These are phyloP conservation scores for Gaeumannomyces sp. DNA, from an alignment of 2,329 filamentous ascomycete species.

Conservation along the genomic window DNA sequence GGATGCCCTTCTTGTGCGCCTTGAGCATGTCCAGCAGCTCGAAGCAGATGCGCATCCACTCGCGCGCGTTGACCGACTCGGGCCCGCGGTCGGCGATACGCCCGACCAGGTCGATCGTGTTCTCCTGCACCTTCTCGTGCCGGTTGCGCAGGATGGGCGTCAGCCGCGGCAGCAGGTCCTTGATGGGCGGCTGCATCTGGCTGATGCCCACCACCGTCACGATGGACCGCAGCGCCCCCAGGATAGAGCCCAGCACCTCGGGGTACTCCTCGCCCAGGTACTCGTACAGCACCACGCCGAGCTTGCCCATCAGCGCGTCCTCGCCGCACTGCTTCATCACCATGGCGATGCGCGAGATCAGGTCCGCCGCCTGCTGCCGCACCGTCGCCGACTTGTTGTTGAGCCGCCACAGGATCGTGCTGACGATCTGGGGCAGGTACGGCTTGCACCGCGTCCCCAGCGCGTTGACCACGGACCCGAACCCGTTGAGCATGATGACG, in stretches of 20 bases:
- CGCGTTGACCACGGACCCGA: constrained; percentile 94
- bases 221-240: constrained; percentile 90
- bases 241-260: constrained; percentile 91
- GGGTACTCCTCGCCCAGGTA: constrained; percentile 98
- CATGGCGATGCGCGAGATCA: constrained; percentile 95
- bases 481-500: constrained; percentile 92
- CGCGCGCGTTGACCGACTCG: constrained; percentile 90
- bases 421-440: constrained; percentile 94
- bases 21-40: constrained; percentile 99
- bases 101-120: constrained; percentile 95
- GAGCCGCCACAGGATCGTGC: constrained; percentile 89
- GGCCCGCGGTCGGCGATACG: constrained; percentile 96
- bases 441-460: constrained; percentile 90
- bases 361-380: constrained; percentile 90
- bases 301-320: constrained; percentile 90
- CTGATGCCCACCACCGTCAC: constrained; percentile 97
- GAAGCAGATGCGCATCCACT: constrained; percentile 99
- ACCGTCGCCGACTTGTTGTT: constrained; percentile 98
- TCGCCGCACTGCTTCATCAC: constrained; percentile 99
- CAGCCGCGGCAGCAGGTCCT: constrained; percentile 86
- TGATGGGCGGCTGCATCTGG: constrained; percentile 96
- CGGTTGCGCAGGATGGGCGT: constrained; percentile 98
- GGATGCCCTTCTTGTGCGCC: constrained; percentile 98
- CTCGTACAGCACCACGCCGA: constrained; percentile 92
- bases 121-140: constrained; percentile 98